Base-by-base conservation (phyloP, 192 early-diverging fungal genomes). In the Diversispora eburnea region DNA sequence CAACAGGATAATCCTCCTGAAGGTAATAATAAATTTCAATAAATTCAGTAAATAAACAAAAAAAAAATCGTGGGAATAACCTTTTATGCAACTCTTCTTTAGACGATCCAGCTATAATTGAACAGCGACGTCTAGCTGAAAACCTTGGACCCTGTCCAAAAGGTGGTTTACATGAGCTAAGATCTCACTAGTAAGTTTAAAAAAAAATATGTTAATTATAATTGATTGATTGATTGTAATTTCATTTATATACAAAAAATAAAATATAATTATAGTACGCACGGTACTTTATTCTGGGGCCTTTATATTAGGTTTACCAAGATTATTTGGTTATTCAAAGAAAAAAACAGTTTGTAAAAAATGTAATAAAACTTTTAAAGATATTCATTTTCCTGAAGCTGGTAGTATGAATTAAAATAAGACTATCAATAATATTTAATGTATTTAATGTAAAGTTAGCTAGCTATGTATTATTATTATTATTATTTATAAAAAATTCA, bases 341-440 rank as follows among this genome's bases (percentile, higher is more conserved):
- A 73, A 42, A 42, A 73, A 64, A 54, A 73, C 72, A 22, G 72
- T 73, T 19, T 73, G 72, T 42, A 73, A 3, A 52, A 73, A 73
- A 43, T 73, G 72, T 42, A 64, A 64, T 63, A 42, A 8, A 8
- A 63, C 60, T 39, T 73, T 73, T 64, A 33, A 73, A 19, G 58
- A 54, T 8, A 20, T 72, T 2, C 7, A 39, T 9, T 61, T 72
- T 33, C 70, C 70, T 33, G 70, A 72, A 57, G 51, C 70, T 42
- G 67, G 67, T 42, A 33, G 39, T 42, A 63, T 63, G 61, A 22
- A 22, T 22, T n/a, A n/a, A 22, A 10, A 58, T 10, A 58, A 22
- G 12, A 0, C 12, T 22, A 22, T 58, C 25, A 9, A 22, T 10
- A 9, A 22, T 58, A 58, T 8, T 22, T 22, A n/a, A 55, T 55